Percentiles rank a stretch among this genome's conserved stretches.
Conservation (phyloP, 2,329 filamentous ascomycete species). For the Venturia aucupariae region DNA sequence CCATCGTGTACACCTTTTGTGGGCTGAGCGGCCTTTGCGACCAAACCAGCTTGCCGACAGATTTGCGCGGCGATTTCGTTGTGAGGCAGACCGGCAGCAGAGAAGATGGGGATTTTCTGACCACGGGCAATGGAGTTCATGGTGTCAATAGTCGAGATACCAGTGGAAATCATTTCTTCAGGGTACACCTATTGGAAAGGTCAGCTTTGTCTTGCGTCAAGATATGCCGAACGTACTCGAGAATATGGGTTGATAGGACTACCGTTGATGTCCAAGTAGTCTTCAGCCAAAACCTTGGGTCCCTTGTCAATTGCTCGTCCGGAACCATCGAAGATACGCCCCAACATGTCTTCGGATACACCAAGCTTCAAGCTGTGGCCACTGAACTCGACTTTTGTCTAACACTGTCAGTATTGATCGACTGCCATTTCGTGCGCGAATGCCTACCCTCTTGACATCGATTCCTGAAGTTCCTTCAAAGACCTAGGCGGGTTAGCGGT, state of each 20-base stretch:
- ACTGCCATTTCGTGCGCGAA: slow-evolving; percentile 16
- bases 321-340: slow-evolving; percentile 96
- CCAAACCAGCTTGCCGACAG: slow-evolving; percentile 90
- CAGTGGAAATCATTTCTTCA: slow-evolving; percentile 99
- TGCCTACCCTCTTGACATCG: slow-evolving; percentile 80
- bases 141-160: slow-evolving; percentile 97
- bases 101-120: slow-evolving; percentile 99
- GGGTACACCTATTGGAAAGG: slow-evolving; percentile 61
- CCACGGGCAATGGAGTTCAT: slow-evolving; percentile 92
- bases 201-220: slow-evolving; percentile 17
- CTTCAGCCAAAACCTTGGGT: slow-evolving; percentile 93
- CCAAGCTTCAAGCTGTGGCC: slow-evolving; percentile 96
- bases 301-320: slow-evolving; percentile 98
- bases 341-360: slow-evolving; percentile 98
- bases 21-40: slow-evolving; percentile 79
- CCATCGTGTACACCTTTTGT: slow-evolving; percentile 95
- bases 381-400: slow-evolving; percentile 97
- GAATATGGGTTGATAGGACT: slow-evolving; percentile 98
- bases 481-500: slow-evolving; percentile 48
- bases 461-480: slow-evolving; percentile 96
- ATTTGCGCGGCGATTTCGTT: slow-evolving; percentile 99
- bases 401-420: slow-evolving; percentile 21
- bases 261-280: slow-evolving; percentile 98
- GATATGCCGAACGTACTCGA: slow-evolving; percentile 54
- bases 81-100: slow-evolving; percentile 92